Evolutionary conservation across 208 protist genomes (phyloP).

Genomic region (Lotmaria passim): DNA sequence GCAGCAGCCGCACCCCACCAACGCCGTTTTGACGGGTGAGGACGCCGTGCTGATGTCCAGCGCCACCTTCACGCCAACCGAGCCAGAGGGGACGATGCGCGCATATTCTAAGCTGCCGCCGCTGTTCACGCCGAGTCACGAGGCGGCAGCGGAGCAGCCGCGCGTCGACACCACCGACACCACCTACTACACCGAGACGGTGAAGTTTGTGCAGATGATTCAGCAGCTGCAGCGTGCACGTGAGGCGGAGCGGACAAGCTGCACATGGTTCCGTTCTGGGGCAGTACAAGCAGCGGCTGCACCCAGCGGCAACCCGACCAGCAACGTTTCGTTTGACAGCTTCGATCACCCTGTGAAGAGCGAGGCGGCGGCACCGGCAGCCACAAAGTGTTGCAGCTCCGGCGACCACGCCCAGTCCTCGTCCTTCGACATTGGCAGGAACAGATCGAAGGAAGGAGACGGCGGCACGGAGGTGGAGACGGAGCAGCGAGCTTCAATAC

Average conservation of each 20-base stretch:
- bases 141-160: neutral
- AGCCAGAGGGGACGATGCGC: neutral
- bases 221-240: constrained; percentile 21
- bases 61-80: neutral
- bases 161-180: neutral
- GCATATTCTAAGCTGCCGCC: neutral
- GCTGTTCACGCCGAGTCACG: neutral
- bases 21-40: neutral
- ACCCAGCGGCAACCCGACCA: neutral
- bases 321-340: neutral
- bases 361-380: too few relatives aligned
- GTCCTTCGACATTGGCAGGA: neutral
- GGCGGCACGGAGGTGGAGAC: neutral
- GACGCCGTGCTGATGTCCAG: neutral
- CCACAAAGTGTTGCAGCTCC: too few relatives aligned
- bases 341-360: too few relatives aligned
- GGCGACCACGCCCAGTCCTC: constrained; percentile 8
- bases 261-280: constrained; percentile 32
- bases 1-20: too few relatives aligned
- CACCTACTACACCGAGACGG: constrained; percentile 17
- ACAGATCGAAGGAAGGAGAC: neutral
- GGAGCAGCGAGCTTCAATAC: constrained; percentile 5
- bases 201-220: constrained; percentile 29
- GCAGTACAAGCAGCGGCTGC: neutral
- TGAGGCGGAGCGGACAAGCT: constrained; percentile 5